Evolutionary conservation across 768 basidiomycete genomes (phyloP).

Genomic region (Trichaptum fuscoviolaceum): DNA sequence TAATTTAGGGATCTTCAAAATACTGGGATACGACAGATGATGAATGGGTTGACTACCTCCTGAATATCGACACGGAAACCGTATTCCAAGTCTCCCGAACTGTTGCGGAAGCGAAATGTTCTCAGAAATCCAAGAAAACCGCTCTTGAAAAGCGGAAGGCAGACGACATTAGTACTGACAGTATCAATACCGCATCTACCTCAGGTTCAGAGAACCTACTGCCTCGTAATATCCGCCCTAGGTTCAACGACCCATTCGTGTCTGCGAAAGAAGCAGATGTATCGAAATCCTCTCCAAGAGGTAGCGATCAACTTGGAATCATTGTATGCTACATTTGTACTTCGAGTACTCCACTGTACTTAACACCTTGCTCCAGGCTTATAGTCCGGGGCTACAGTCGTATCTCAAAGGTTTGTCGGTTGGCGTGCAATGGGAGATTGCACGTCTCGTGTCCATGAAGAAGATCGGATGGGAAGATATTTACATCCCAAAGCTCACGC

Average conservation of each 20-base stretch:
- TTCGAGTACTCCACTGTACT: background rate
- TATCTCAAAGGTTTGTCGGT: conserved; percentile 20
- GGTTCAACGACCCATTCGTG: background rate
- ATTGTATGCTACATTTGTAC: background rate
- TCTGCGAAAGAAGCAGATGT: background rate
- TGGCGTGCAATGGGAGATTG: conserved; percentile 52
- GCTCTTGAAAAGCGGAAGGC: background rate
- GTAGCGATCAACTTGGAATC: background rate
- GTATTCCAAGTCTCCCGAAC: background rate
- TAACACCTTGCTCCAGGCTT: background rate
- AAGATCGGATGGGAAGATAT: conserved; percentile 28
- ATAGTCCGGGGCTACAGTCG: background rate
- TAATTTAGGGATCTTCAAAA: background rate
- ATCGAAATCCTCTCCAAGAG: background rate
- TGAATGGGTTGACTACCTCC: background rate
- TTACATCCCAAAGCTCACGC: conserved; percentile 22
- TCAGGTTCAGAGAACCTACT: background rate
- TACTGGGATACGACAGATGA: background rate
- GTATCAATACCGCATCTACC: background rate
- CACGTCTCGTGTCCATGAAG: conserved; percentile 32
- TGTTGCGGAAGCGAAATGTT: background rate
- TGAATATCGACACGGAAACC: background rate
- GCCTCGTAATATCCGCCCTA: background rate
- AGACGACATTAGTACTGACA: background rate
- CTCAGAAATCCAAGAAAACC: background rate